Conservation (phyloP, 768 basidiomycete genomes). For the Antrodiella citrinella region DNA sequence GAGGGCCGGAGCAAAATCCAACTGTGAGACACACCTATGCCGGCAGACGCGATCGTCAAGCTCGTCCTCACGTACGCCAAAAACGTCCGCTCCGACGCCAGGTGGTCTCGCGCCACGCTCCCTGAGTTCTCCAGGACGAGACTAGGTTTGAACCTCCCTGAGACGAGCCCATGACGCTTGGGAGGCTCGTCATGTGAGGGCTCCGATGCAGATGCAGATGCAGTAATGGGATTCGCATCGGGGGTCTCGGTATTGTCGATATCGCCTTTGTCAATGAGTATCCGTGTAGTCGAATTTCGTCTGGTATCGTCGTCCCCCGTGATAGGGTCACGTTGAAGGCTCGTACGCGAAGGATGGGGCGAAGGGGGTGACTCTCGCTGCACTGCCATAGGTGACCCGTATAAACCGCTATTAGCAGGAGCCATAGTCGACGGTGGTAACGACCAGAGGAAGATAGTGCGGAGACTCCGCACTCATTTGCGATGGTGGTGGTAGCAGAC, state of each 20-base stretch:
- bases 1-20: not conserved
- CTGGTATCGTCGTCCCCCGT: not conserved
- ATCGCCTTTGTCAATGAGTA: not conserved
- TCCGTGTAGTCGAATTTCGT: not conserved
- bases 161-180: not conserved
- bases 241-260: not conserved
- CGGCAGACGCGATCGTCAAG: conserved; percentile 38
- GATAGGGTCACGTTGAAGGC: not conserved
- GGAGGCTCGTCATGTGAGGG: not conserved
- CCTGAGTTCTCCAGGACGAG: conserved; percentile 38
- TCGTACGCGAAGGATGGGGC: not conserved
- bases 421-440: no score
- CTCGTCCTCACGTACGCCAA: conserved; percentile 46
- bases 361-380: not conserved
- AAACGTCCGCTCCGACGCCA: conserved; percentile 43
- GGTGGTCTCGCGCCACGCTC: conserved; percentile 43
- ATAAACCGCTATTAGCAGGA: not conserved
- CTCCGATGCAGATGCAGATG: not conserved
- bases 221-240: not conserved
- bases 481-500: no score
- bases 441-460: no score
- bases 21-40: conserved; percentile 33
- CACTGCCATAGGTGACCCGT: not conserved
- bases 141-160: conserved; percentile 11
- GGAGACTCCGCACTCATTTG: no score